These are phyloP conservation scores for Epithele typhae DNA, from an alignment of 768 basidiomycete genomes.

Conservation along the genomic window DNA sequence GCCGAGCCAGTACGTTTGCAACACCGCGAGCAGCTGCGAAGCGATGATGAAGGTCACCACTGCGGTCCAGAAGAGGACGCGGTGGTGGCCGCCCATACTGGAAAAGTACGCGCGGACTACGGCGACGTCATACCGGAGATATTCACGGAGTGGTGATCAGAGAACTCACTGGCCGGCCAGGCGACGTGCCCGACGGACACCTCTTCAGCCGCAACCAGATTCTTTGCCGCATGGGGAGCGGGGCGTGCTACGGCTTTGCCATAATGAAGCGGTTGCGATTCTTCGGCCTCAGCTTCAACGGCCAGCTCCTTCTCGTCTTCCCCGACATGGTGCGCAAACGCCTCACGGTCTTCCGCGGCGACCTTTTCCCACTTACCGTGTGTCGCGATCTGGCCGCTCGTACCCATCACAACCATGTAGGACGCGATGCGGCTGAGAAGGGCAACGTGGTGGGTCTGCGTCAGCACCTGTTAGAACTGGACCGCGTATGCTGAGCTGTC, in stretches of 20 bases:
- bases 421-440: conserved; percentile 15
- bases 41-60: not conserved
- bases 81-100: not conserved
- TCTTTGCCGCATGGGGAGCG: too few species aligned
- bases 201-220: not conserved
- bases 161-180: not conserved
- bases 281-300: not conserved
- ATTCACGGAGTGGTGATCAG: too few species aligned
- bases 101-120: not conserved
- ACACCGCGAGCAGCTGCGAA: not conserved
- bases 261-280: too few species aligned
- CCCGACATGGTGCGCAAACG: not conserved
- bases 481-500: too few species aligned
- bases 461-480: too few species aligned
- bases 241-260: too few species aligned
- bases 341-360: too few species aligned
- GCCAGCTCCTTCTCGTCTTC: not conserved
- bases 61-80: not conserved
- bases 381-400: conserved; percentile 9
- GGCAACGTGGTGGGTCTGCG: conserved; percentile 19
- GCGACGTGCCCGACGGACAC: not conserved
- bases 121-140: not conserved
- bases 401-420: conserved; percentile 15
- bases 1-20: not conserved
- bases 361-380: conserved; percentile 10